Base-by-base conservation (phyloP, 345 rosid species). In the Camelina laxa region DNA sequence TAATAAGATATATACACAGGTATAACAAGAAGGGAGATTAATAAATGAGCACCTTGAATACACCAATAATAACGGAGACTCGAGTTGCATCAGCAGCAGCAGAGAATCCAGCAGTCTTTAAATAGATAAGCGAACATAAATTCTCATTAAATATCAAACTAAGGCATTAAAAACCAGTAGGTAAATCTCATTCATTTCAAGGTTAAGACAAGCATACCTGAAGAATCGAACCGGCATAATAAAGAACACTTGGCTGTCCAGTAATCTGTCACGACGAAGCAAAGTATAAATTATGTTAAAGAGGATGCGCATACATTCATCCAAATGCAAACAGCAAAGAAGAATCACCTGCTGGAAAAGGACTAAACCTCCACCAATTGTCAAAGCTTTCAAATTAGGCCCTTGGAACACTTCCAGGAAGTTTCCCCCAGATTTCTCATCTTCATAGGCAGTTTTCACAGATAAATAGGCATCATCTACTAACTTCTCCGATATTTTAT, bases 61-160 rank as follows among this genome's bases (percentile, higher is more conserved):
- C 47, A 31, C 97, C 99, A 79, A 95, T 87, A 15, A 95, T 72
- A 60, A 92, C 92, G 35, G 99, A 95, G 65, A 95, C 94, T 72
- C 96, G 80, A 27, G 98, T 89, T 58, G 99, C 99, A 83, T 95
- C 99, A 75, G 97, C 89, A 68, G 98, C 97, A 20, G 92, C 98
- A 75, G 98, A 90, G 80, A 95, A 95, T 78, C 99, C 99, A 51
- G 98, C 98, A 81, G 85, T 89, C 98, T 95, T 49, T 59, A 13
- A 58, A 50, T 21, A 39, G 21, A 65, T 11, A 57, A 48, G n/a
- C 0, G 38, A 64, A 16, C 49, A 51, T 22, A 56, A 73, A 53
- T 80, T 59, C 58, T 65, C 16, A 48, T 24, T 68, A 79, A 30
- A 15, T 22, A 69, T 51, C 49, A 44, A 6, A 65, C 21, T 0